These are phyloP conservation scores for Breynia disticha DNA, from an alignment of 441 rosid species.

Conservation along the genomic window DNA sequence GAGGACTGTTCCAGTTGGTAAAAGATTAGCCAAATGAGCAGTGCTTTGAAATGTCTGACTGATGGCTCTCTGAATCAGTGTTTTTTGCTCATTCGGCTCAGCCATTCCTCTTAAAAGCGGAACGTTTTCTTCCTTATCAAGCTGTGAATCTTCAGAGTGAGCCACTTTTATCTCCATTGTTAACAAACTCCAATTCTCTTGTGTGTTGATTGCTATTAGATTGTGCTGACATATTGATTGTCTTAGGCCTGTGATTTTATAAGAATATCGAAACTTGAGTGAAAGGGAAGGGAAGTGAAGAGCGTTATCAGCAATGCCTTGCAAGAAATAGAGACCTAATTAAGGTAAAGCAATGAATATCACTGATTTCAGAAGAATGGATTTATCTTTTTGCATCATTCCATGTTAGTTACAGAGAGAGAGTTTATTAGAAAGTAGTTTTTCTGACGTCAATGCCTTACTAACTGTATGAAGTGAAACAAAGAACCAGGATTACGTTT, in stretches of 20 bases:
- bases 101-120: conserved; percentile 31
- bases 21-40: conserved; percentile 65
- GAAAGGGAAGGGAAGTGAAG: conserved; percentile 22
- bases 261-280: conserved; percentile 21
- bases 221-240: neutral
- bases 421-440: too few species aligned
- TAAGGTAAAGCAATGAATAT: neutral
- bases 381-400: too few species aligned
- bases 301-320: conserved; percentile 20
- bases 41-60: conserved; percentile 71
- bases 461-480: too few species aligned
- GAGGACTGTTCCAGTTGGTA: conserved; percentile 82
- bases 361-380: neutral
- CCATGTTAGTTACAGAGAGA: too few species aligned
- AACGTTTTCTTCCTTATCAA: conserved; percentile 22
- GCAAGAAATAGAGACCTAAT: conserved; percentile 30
- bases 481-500: too few species aligned
- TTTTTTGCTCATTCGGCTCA: conserved; percentile 29
- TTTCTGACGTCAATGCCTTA: too few species aligned
- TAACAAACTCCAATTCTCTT: neutral
- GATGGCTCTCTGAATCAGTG: conserved; percentile 51
- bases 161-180: conserved; percentile 43
- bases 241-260: conserved; percentile 2
- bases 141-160: conserved; percentile 14
- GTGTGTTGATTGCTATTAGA: neutral